Evolutionary conservation across 192 early-diverging fungal genomes (phyloP).

Genomic region (Geranomyces michiganensis): DNA sequence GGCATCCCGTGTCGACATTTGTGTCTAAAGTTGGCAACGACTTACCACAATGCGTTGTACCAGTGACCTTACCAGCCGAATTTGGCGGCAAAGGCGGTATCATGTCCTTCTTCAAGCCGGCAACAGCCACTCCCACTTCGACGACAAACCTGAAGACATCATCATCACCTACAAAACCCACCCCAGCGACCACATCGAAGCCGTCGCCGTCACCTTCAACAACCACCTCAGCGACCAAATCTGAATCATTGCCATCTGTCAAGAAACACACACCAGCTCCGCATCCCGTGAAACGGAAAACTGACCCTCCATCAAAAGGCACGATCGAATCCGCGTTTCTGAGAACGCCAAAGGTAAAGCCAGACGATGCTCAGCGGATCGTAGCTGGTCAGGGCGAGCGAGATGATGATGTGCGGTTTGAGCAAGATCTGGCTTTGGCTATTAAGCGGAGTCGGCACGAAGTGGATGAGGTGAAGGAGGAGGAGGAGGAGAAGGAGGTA

Average conservation of each 20-base stretch:
- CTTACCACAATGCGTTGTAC: slow-evolving; percentile 35
- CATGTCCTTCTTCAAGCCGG: slow-evolving; percentile 29
- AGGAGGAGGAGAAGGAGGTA: slow-evolving; percentile 1
- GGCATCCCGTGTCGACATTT: slow-evolving; percentile 26
- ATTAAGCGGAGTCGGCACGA: background rate
- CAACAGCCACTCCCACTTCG: background rate
- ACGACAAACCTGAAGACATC: background rate
- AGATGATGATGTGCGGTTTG: background rate
- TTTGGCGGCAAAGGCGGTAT: slow-evolving; percentile 1
- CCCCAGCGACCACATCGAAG: background rate
- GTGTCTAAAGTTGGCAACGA: slow-evolving; percentile 41
- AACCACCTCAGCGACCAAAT: background rate
- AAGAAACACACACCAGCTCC: background rate
- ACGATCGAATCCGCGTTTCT: background rate
- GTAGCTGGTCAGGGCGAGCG: background rate
- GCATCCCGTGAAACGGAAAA: background rate
- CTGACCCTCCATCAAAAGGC: background rate
- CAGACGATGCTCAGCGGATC: background rate
- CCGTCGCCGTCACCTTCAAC: background rate
- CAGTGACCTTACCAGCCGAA: slow-evolving; percentile 26
- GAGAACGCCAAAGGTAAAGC: slow-evolving; percentile 11
- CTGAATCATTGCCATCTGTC: background rate
- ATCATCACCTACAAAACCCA: background rate
- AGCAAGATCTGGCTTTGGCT: background rate
- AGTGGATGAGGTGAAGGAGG: background rate